phyloP scores from a whole-genome alignment of 2,329 filamentous ascomycete genomes.

The Clarireedia homoeocarpa region DNA sequence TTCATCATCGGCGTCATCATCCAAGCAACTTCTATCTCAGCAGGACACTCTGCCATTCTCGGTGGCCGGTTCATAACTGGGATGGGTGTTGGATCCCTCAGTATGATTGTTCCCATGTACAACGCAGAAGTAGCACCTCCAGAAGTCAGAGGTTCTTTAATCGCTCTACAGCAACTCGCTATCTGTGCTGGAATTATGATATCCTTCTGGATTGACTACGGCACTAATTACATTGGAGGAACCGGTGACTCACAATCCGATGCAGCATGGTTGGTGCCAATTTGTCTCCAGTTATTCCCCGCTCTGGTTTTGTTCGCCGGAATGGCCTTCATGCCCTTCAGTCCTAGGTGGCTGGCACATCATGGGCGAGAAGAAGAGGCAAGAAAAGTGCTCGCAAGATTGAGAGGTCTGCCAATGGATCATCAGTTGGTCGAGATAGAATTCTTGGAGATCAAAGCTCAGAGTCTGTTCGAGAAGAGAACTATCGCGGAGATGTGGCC shows the following conservation, averaged over 20 bases:
- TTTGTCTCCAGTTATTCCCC: conserved; percentile 62
- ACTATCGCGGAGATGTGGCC: conserved; percentile 62
- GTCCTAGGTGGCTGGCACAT: conserved; percentile 67
- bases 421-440: conserved; percentile 67
- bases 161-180: conserved; percentile 57
- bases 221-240: conserved; percentile 61
- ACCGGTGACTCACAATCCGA: conserved; percentile 51
- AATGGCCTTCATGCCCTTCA: conserved; percentile 76
- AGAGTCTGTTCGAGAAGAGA: conserved; percentile 69
- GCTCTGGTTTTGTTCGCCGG: conserved; percentile 58
- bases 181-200: conserved; percentile 51
- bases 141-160: conserved; percentile 58
- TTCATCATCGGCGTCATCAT: conserved; percentile 66
- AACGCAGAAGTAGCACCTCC: conserved; percentile 47
- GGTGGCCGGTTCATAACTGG: conserved; percentile 67
- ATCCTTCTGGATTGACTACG: conserved; percentile 54
- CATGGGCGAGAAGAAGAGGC: conserved; percentile 63
- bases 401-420: conserved; percentile 53
- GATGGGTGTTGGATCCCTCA: conserved; percentile 61
- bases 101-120: conserved; percentile 55
- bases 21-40: conserved; percentile 53
- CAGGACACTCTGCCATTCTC: conserved; percentile 52
- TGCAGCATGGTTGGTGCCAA: conserved; percentile 66
- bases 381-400: conserved; percentile 50
- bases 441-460: conserved; percentile 76